Evolutionary conservation across 305 asterid genomes (phyloP), one percentile per base, ranked within the genome.

Genomic region (Fraxinus paxiana): DNA sequence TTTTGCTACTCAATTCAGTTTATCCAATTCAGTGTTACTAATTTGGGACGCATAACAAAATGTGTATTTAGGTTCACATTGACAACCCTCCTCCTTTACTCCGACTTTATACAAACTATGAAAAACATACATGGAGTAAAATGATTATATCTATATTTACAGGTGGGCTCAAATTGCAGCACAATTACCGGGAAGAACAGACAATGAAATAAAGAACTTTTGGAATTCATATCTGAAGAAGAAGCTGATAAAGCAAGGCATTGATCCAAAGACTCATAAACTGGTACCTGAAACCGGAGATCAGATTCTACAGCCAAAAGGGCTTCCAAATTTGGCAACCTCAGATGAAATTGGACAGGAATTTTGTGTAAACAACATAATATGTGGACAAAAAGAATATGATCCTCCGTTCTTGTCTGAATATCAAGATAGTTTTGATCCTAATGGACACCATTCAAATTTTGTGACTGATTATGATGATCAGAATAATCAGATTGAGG

Each of bases 91-190:
- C 15, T 41, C 12, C 15, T 9, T 41, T 2, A 10, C 4, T 9
- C 51, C 4, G 15, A n/a, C 51, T 41, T 4, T 9, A 10, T 41
- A 41, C 2, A 4, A 0, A 41, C 51, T 41, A 41, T 41, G 51
- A 48, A 48, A 48, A 48, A 15, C 61, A 15, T 15, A 48, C 1
- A 2, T n/a, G 6, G 22, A 48, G 61, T 48, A 48, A 15, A 48
- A 13, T 48, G 61, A 3, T 48, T 48, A n/a, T 48, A 4, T 48
- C 20, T 48, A 15, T n/a, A 15, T 51, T 77, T 38, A 30, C 87
- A 94, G 98, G 85, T 94, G 98, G 98, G 97, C 98, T 65, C 96
- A 92, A 85, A 92, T 94, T 51, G 97, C 97, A 31, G 86, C 93
- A 10, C 97, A 92, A 10, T 79, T 94, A 61, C 98, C 97, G 0